Evolutionary conservation across 345 rosid genomes (phyloP), one percentile per base, ranked within the genome.

Genomic region (Salix koriyanagi): DNA sequence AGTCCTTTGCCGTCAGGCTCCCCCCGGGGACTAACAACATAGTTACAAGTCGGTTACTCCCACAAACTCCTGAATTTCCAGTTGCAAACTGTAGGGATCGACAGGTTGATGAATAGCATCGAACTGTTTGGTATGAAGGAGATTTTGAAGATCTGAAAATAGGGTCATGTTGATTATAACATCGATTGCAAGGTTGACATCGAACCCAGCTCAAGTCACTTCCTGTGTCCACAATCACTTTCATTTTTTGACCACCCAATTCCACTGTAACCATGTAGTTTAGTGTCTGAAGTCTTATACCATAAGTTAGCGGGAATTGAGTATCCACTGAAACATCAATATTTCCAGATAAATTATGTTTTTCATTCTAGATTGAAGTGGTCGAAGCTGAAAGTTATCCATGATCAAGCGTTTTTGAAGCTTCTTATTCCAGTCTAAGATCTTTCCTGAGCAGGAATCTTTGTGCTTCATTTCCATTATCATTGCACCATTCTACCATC

Each of bases 171-270:
- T 95, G 99, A 77, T 74, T 83, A 80, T 91, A 89, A 81, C 99
- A 95, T 5, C 73, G 77, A 50, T 56, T 87, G 79, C 99, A 95
- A 30, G 99, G 97, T 54, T 85, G 91, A 82, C 99, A 95, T 72
- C 93, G 99, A 60, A 95, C 90, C 99, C 99, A 95, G 4, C 94
- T 93, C 81, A 95, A 84, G 76, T 95, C 99, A 69, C 99, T 95
- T 69, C 99, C 99, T 0, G 97, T 95, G 74, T 95, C 97, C 14
- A 90, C 94, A 30, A 95, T 91, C 52, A 91, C 86, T 28, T 84
- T 89, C 90, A 89, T 81, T 36, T 89, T 87, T 69, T 44, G 72
- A 21, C 89, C 88, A 2, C 93, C 97, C 62, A 95, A 37, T 30
- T 83, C 84, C 34, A 95, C 78, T 34, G 88, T 80, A 60, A 90